Percentiles rank a stretch among this genome's conserved stretches.
Evolutionary conservation across 257 asterid genomes (phyloP).

Genomic region (Nicotiana attenuata): DNA sequence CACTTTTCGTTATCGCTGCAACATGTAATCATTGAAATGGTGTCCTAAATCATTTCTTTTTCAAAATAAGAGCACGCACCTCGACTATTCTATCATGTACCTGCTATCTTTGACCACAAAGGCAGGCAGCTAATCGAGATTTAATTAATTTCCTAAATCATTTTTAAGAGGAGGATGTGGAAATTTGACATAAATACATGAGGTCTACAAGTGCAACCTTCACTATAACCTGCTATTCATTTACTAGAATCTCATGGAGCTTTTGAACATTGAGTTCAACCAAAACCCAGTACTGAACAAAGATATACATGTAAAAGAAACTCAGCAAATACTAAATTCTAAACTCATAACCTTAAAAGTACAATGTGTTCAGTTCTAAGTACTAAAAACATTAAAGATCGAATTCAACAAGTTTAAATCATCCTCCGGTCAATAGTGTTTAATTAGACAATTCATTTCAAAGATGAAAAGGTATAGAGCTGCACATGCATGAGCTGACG

Average conservation of each 20-base stretch:
- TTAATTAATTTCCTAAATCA: neutral
- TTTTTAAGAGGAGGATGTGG: neutral
- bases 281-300: neutral
- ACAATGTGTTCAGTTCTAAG: neutral
- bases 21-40: no score
- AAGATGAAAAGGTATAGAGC: conserved; percentile 9
- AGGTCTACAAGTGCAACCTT: neutral
- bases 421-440: neutral
- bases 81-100: no score
- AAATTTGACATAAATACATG: neutral
- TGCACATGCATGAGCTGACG: neutral
- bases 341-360: neutral
- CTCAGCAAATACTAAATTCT: neutral
- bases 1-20: no score
- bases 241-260: neutral
- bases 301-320: neutral
- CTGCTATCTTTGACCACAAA: no score
- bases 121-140: neutral
- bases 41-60: no score
- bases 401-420: neutral
- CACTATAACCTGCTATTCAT: neutral
- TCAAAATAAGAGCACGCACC: no score
- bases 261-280: neutral
- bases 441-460: neutral
- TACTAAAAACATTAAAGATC: neutral